Evolutionary conservation across 192 early-diverging fungal species (phyloP), one percentile per base, ranked within the genome.

Genomic region (Dissophora ornata): DNA sequence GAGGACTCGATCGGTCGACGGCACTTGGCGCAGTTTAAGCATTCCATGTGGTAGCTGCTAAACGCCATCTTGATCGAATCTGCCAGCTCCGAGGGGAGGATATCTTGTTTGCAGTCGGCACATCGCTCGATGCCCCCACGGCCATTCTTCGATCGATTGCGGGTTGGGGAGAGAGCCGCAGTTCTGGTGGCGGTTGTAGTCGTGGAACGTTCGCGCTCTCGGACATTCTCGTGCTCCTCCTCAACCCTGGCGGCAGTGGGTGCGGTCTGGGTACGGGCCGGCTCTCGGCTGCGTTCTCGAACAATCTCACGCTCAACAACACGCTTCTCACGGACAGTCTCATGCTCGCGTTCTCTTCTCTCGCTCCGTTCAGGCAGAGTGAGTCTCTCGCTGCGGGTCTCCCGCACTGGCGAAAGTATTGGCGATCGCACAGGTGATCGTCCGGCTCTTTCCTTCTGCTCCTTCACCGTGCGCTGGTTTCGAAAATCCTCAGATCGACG

Each of bases 11-110:
- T 83, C 21, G 69, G 58, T 5, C 44, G 34, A 1, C 81, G 55
- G 62, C 90, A 91, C 8, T 79, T 62, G 7, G 65, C 71, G 56
- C 90, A 91, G n/a, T 69, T 73, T 69, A 88, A 84, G 75, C 88
- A 89, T 13, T 78, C 61, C 12, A 65, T 38, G 57, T 90, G 88
- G 52, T 75, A 89, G n/a, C 65, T 74, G 40, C 79, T 40, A 36
- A 29, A 57, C 2, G 55, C 46, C 74, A 71, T 74, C 54, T 77
- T 79, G 66, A 82, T 71, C 28, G 58, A 55, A 22, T 55, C 52
- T 0, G n/a, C 26, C 0, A 25, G 15, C 7, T 77, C 73, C 0
- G 59, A 66, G 12, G 73, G 58, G n/a, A 32, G 53, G 18, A 77
- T 77, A 15, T 77, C 73, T 25, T 77, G 51, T 24, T 77, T 55